A percentile compares a stretch with the other conserved stretches of the same genome.
These are phyloP conservation scores for Vigna hirtella DNA, from an alignment of 306 rosid genomes.

Conservation along the genomic window DNA sequence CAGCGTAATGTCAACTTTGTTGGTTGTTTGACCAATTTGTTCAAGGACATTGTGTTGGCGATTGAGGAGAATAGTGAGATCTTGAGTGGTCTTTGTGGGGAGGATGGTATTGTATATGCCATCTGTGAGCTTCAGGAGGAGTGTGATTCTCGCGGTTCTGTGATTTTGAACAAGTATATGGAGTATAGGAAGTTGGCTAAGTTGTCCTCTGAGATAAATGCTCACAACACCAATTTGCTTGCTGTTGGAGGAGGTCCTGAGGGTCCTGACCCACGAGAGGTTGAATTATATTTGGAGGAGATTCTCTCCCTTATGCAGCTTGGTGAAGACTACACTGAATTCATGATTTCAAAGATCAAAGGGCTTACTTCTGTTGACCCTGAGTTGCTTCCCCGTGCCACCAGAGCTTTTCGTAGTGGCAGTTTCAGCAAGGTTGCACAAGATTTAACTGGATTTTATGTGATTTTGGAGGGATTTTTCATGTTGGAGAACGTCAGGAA, in stretches of 20 bases:
- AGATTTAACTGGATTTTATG: conserved; percentile 88
- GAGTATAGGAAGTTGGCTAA: conserved; percentile 81
- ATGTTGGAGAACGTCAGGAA: conserved; percentile 98
- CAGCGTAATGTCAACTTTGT: conserved; percentile 70
- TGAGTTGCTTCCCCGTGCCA: conserved; percentile 85
- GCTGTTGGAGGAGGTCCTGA: conserved; percentile 77
- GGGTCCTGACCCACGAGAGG: conserved; percentile 90
- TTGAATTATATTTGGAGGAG: conserved; percentile 88
- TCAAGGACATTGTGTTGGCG: conserved; percentile 86
- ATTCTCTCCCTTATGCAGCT: conserved; percentile 81
- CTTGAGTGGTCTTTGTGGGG: conserved; percentile 86
- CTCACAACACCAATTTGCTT: conserved; percentile 75
- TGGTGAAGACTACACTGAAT: conserved; percentile 94
- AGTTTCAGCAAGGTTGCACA: conserved; percentile 85
- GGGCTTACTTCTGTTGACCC: conserved; percentile 84
- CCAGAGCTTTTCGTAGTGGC: conserved; percentile 89
- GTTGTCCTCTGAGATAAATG: conserved; percentile 83
- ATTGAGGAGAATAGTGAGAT: conserved; percentile 84
- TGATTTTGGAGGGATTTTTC: conserved; percentile 90
- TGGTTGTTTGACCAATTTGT: conserved; percentile 84
- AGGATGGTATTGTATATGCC: conserved; percentile 93
- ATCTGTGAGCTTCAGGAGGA: conserved; percentile 98
- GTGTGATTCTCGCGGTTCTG: conserved; percentile 85
- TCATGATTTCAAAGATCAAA: conserved; percentile 86
- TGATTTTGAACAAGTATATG: conserved; percentile 89